Base-by-base conservation (phyloP, 306 rosid species). In the Lotus japonicus region DNA sequence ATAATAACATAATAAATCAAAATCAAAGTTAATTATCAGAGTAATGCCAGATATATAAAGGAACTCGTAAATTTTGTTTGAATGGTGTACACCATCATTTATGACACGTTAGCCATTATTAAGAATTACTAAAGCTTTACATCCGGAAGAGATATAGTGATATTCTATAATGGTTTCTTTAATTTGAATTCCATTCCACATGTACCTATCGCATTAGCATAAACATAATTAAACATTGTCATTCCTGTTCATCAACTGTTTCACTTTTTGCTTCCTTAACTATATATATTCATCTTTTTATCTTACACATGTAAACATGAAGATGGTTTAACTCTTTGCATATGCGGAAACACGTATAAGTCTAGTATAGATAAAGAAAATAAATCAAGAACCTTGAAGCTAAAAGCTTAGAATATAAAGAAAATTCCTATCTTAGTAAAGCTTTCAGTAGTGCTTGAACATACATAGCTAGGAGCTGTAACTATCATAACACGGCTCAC, bases 261-360 rank as follows among this genome's bases (percentile, higher is more conserved):
- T 31, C 45, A 56, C 45, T 57, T 38, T 51, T 18, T 66, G 38
- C 23, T 65, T n/a, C 36, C 21, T 59, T 12, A 36, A 26, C 10
- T 65, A 48, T 60, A 10, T 60, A 10, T 63, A 44, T 64, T 45
- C 61, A 35, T 44, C 66, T 65, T 66, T 31, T 66, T 38, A 65
- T 38, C 68, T 46, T 45, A 54, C 58, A 53, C 48, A 16, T 31
- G 39, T 44, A 33, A 38, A 13, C 17, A 64, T 16, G 7, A 73
- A 74, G 72, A 64, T 45, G 28, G 17, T 35, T 64, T 56, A 55
- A 65, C 72, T 45, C 59, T 54, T 54, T 15, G 11, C 23, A 59
- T 76, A 76, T 51, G 80, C 80, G 70, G 74, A 76, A 68, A 76
- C 50, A 59, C 75, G 80, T 41, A 7, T 17, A 41, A 16, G 66